These are phyloP conservation scores for Metschnikowia corniflorae DNA, from an alignment of 805 yeast species.

Conservation along the genomic window DNA sequence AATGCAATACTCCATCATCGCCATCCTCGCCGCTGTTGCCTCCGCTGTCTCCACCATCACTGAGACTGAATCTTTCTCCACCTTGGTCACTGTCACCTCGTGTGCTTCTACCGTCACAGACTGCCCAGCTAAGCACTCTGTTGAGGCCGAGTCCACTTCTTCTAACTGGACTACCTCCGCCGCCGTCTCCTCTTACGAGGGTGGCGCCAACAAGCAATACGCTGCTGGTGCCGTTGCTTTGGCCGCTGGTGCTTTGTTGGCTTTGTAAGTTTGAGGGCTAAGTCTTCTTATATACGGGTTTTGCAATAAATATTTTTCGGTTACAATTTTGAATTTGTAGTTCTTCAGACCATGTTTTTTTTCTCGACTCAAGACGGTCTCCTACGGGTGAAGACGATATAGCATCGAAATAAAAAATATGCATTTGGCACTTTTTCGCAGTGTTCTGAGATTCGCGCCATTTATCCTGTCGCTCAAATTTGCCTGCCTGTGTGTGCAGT, in stretches of 20 bases:
- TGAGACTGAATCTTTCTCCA: constrained; percentile 21
- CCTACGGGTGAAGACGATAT: too few relatives aligned
- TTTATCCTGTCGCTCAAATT: too few relatives aligned
- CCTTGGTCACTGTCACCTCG: constrained; percentile 46
- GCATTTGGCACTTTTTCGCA: too few relatives aligned
- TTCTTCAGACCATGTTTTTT: neutral
- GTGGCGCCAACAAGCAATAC: constrained; percentile 32
- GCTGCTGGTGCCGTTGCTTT: constrained; percentile 47
- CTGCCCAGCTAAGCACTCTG: constrained; percentile 40
- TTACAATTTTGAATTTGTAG: constrained; percentile 1
- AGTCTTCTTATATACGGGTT: constrained; percentile 1
- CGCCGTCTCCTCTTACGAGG: constrained; percentile 32
- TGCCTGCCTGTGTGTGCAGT: too few relatives aligned
- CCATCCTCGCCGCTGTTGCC: constrained; percentile 33
- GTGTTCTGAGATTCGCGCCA: too few relatives aligned
- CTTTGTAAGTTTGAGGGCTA: constrained; percentile 23
- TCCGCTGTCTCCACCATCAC: constrained; percentile 35
- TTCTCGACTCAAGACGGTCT: too few relatives aligned
- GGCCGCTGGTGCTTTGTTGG: constrained; percentile 47
- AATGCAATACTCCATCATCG: constrained; percentile 48
- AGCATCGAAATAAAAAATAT: too few relatives aligned
- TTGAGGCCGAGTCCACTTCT: constrained; percentile 16
- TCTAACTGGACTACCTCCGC: constrained; percentile 22
- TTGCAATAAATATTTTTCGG: constrained; percentile 3
- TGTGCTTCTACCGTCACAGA: constrained; percentile 44